These are phyloP conservation scores for Citrullus colocynthis DNA, from an alignment of 306 rosid species.

Conservation along the genomic window DNA sequence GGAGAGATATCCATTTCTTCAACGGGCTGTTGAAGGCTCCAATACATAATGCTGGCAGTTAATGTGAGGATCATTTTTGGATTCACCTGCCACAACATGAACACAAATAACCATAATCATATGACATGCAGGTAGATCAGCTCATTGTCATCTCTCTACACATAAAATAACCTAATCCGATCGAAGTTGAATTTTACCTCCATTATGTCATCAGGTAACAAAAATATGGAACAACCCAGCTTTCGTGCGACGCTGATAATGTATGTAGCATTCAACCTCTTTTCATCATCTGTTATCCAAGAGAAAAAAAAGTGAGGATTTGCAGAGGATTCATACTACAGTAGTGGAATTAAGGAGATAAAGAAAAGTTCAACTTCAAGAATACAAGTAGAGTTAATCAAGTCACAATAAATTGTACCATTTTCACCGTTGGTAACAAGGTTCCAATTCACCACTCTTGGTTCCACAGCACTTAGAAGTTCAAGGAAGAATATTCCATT, in stretches of 20 bases:
- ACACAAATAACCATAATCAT: background rate
- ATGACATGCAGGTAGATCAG: background rate
- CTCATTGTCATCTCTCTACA: background rate
- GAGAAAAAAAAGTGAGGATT: background rate
- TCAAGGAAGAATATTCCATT: constrained; percentile 82
- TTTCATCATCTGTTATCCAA: constrained; percentile 54
- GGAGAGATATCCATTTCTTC: constrained; percentile 52
- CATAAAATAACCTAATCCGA: background rate
- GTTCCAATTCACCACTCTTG: constrained; percentile 96
- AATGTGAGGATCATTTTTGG: constrained; percentile 92
- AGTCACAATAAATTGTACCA: constrained; percentile 28
- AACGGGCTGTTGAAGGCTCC: constrained; percentile 69
- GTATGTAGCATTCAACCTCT: constrained; percentile 86
- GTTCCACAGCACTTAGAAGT: constrained; percentile 94
- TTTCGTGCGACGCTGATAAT: constrained; percentile 90
- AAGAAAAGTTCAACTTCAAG: background rate
- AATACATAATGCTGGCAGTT: constrained; percentile 79
- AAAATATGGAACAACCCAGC: constrained; percentile 91
- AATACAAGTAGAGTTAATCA: background rate
- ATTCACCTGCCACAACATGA: constrained; percentile 56
- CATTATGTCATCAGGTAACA: constrained; percentile 89
- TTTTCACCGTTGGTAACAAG: constrained; percentile 89
- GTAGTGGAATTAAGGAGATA: background rate
- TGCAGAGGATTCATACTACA: background rate
- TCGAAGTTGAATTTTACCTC: constrained; percentile 39